Base-by-base conservation (phyloP, 306 rosid species). In the Potentilla sterilis region DNA sequence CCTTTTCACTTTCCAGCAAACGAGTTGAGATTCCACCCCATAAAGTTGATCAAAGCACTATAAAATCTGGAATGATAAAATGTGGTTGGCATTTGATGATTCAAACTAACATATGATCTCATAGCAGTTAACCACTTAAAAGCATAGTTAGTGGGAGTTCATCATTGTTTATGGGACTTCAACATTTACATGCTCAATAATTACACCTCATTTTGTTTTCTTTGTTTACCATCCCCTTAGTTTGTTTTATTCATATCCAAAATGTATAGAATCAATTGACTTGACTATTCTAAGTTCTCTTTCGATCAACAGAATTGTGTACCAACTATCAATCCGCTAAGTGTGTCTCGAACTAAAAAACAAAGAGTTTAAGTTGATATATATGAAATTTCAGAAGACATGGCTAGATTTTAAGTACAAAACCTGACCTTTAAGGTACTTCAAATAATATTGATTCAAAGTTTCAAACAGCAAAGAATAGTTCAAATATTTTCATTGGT, bases 61-160 rank as follows among this genome's bases (percentile, higher is more conserved):
- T 3, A 65, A 67, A 69, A 49, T 43, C 19, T 61, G 62, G 6
- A 71, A 72, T 72, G 75, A 72, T 54, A 72, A 52, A 35, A 5
- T 72, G 74, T 55, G 74, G 81, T 72, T 38, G 75, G 58, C 62
- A 21, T 37, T 70, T 79, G 67, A 76, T 79, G 67, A 76, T 79
- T 79, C 83, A 83, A 79, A 55, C 83, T 15, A 44, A 75, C 73
- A 51, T 46, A 75, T 75, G 80, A 78, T 78, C 79, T 64, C 24
- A 69, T 52, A 75, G 61, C 58, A 48, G 80, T 79, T 79, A 43
- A 48, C 66, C 7, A 44, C 49, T 70, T 54, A 62, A 75, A 74
- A 75, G 44, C n/a, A 22, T 28, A 62, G 18, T 44, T 75, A 75
- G 83, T 80, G 83, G 79, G 73, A 47, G 57, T 62, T 79, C 67